phyloP scores from a whole-genome alignment of 148 eudicot species.

The Nepenthes mirabilis region DNA sequence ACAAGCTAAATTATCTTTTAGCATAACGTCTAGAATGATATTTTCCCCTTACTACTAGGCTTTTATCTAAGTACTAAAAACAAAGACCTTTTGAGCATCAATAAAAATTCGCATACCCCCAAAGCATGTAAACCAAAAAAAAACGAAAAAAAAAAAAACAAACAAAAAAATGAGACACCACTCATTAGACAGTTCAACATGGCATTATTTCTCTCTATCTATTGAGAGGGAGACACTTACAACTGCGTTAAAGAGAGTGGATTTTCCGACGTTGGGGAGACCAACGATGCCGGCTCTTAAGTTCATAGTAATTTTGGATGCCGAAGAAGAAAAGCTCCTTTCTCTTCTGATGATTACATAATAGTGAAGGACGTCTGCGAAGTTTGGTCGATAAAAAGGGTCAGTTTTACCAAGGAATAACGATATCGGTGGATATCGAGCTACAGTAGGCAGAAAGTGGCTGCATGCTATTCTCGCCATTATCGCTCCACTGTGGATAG shows the following conservation, averaged over 20 bases:
- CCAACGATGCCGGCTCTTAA: conserved; percentile 96
- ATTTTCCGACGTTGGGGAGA: conserved; percentile 95
- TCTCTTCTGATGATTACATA: conserved; percentile 5
- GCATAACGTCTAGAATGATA: background rate
- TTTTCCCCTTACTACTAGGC: no score
- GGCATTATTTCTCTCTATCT: background rate
- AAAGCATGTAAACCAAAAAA: background rate
- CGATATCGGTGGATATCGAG: conserved; percentile 33
- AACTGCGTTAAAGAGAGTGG: conserved; percentile 98
- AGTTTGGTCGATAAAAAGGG: conserved; percentile 8
- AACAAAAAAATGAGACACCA: background rate
- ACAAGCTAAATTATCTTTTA: background rate
- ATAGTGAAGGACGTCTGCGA: conserved; percentile 6
- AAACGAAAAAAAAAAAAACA: background rate
- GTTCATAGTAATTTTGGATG: conserved; percentile 65
- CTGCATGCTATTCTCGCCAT: conserved; percentile 73
- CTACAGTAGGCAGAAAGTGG: conserved; percentile 33
- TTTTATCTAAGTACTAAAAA: background rate
- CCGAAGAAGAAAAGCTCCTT: conserved; percentile 28
- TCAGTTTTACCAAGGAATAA: conserved; percentile 18
- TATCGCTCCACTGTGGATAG: conserved; percentile 1
- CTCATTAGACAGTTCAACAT: background rate
- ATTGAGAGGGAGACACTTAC: conserved; percentile 26
- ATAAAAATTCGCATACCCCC: background rate
- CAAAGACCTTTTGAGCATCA: conserved; percentile 16